A percentile compares a stretch with the other conserved stretches of the same genome.
Evolutionary conservation across 2,329 filamentous ascomycete genomes (phyloP).

Genomic region (Annulohypoxylon truncatum): DNA sequence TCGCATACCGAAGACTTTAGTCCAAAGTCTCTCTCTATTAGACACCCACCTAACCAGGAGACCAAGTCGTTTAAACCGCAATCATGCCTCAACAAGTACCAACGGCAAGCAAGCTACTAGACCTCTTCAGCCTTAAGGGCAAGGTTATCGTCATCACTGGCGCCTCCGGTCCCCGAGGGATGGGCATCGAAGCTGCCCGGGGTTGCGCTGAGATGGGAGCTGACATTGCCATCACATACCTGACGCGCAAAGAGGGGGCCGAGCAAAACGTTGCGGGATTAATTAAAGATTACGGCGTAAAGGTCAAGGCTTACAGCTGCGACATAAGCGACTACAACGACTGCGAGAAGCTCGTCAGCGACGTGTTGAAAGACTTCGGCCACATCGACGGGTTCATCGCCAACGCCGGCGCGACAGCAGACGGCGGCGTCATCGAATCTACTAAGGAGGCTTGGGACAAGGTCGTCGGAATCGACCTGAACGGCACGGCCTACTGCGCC

Average conservation of each 20-base stretch:
- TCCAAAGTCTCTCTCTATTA: not conserved
- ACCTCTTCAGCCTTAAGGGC: conserved; percentile 78
- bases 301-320: conserved; percentile 71
- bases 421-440: conserved; percentile 67
- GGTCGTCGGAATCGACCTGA: conserved; percentile 70
- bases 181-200: conserved; percentile 76
- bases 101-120: conserved; percentile 67
- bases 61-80: conserved; percentile 20
- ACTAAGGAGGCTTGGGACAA: conserved; percentile 68
- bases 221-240: conserved; percentile 77
- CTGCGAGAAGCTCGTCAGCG: conserved; percentile 65
- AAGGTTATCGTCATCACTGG: conserved; percentile 79
- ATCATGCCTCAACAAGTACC: conserved; percentile 69
- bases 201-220: conserved; percentile 78
- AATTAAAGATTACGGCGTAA: conserved; percentile 73
- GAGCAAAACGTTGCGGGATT: conserved; percentile 74
- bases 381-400: conserved; percentile 80
- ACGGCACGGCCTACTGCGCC: conserved; percentile 74
- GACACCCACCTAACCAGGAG: not conserved
- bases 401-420: conserved; percentile 72
- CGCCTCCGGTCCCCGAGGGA: conserved; percentile 75
- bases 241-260: conserved; percentile 75
- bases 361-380: conserved; percentile 79
- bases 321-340: conserved; percentile 65
- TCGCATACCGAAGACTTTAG: not conserved